phyloP scores from a whole-genome alignment of 2,329 filamentous ascomycete species.

The Bipolaris sorokiniana region DNA sequence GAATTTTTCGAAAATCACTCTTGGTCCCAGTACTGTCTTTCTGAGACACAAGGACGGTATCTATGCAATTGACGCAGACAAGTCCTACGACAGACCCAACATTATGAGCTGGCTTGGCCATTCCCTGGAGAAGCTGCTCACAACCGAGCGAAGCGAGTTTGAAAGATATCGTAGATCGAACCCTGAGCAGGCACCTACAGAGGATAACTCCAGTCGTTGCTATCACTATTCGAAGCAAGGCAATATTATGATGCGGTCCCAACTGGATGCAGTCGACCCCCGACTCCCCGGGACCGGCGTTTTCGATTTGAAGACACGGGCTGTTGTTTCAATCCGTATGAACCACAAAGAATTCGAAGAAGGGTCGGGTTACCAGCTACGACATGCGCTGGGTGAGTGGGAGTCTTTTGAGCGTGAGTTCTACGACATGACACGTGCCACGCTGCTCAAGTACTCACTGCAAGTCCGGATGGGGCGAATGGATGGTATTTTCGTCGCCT shows the following conservation, averaged over 20 bases:
- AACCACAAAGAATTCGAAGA: conserved; percentile 73
- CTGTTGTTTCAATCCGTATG: conserved; percentile 92
- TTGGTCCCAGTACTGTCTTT: conserved; percentile 77
- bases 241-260: conserved; percentile 92
- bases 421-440: conserved; percentile 93
- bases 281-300: conserved; percentile 88
- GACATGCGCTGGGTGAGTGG: conserved; percentile 73
- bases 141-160: conserved; percentile 79
- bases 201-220: conserved; percentile 62
- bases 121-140: conserved; percentile 95
- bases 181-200: conserved; percentile 69
- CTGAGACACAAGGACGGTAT: conserved; percentile 80
- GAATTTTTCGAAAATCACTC: conserved; percentile 74
- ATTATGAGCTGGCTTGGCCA: conserved; percentile 91
- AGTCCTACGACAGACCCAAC: conserved; percentile 83
- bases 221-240: conserved; percentile 88
- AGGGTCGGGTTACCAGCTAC: conserved; percentile 87
- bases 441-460: conserved; percentile 94
- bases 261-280: conserved; percentile 87
- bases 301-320: conserved; percentile 95
- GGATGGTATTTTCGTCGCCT: conserved; percentile 98
- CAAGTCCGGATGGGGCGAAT: conserved; percentile 97
- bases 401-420: conserved; percentile 96
- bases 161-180: conserved; percentile 72
- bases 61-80: conserved; percentile 96